Evolutionary conservation across 2,329 filamentous ascomycete species (phyloP).

Genomic region (Pseudomassariella vexata): DNA sequence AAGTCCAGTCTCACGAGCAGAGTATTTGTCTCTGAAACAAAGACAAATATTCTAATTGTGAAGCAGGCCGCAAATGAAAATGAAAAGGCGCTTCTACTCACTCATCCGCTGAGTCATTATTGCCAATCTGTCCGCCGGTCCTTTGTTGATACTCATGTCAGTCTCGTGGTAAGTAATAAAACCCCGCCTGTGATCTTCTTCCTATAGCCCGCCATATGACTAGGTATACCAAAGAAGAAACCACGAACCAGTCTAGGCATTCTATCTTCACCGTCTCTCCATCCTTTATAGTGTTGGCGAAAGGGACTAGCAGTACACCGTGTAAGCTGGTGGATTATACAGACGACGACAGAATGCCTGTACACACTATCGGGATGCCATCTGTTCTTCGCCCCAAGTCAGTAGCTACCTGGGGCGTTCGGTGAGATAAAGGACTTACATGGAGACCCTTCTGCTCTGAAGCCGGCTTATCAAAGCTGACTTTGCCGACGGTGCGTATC

Average conservation of each 20-base stretch:
- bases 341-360: no score
- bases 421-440: constrained; percentile 41
- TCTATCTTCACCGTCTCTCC: constrained; percentile 90
- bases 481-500: constrained; percentile 67
- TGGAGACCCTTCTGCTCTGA: constrained; percentile 65
- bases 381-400: constrained; percentile 58
- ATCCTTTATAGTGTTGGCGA: constrained; percentile 66
- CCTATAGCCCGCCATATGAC: constrained; percentile 10
- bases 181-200: no score
- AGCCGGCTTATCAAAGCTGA: constrained; percentile 67
- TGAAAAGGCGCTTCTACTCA: no score
- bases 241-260: constrained; percentile 72
- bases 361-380: constrained; percentile 84
- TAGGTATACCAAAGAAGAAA: constrained; percentile 17
- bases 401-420: no score
- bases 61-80: no score
- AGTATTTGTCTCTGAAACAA: no score
- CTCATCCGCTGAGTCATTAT: constrained; percentile 90
- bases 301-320: no score
- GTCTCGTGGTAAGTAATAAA: no score
- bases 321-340: no score
- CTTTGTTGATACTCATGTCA: constrained; percentile 21
- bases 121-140: constrained; percentile 76
- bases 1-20: no score
- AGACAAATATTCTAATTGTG: no score